A percentile compares a stretch with the other conserved stretches of the same genome.
Conservation (phyloP, 768 basidiomycete species). For the Suillus decipiens region DNA sequence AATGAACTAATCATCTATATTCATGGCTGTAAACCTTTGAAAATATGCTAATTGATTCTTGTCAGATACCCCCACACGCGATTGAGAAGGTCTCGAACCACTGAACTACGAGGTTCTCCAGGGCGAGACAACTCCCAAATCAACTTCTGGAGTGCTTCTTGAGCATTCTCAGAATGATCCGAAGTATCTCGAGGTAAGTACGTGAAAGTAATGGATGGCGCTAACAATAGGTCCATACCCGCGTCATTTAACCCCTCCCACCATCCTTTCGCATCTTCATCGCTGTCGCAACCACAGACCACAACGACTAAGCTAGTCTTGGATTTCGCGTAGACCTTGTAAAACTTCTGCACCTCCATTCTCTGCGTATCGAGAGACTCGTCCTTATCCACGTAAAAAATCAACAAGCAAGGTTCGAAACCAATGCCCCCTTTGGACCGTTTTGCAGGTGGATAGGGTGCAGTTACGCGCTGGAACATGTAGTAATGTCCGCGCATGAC, state of each 20-base stretch:
- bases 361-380: conserved; percentile 5
- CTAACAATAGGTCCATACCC: neutral
- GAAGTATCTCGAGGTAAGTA: neutral
- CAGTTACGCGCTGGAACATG: conserved; percentile 11
- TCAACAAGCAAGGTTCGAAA: conserved; percentile 10
- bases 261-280: conserved; percentile 12
- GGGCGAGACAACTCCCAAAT: conserved; percentile 4
- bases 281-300: conserved; percentile 10
- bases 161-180: neutral
- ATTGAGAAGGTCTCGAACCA: neutral
- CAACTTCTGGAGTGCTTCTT: conserved; percentile 4
- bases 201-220: neutral
- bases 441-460: conserved; percentile 6
- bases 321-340: conserved; percentile 9
- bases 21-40: neutral
- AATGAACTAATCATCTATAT: neutral
- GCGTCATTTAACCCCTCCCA: conserved; percentile 7
- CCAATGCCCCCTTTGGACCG: conserved; percentile 2
- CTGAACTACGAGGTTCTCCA: neutral
- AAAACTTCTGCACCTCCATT: conserved; percentile 7
- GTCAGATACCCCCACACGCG: neutral
- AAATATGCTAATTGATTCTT: neutral
- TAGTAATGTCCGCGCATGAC: conserved; percentile 10
- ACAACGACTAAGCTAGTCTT: conserved; percentile 6
- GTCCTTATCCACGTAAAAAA: conserved; percentile 9